Conservation (phyloP, 2,329 filamentous ascomycete species). For the Fusarium setosum region DNA sequence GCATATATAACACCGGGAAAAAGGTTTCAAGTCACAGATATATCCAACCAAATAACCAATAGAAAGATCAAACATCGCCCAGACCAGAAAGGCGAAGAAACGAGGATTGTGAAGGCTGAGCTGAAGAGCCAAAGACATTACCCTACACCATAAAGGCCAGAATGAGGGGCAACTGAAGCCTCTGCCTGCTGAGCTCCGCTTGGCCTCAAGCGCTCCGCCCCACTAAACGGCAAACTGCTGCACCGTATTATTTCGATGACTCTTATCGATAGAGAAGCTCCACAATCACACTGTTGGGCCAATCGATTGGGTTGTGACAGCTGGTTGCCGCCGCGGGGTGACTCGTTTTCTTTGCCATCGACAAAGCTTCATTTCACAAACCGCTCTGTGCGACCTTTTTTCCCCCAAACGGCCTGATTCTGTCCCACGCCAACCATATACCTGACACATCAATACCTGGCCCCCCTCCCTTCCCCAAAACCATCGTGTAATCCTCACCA, state of each 20-base stretch:
- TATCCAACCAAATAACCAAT: too few relatives aligned
- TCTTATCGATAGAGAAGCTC: slow-evolving; percentile 19
- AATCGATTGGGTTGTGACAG: slow-evolving; percentile 18
- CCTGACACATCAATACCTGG: too few relatives aligned
- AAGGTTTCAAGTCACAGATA: too few relatives aligned
- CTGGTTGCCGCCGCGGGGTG: slow-evolving; percentile 23
- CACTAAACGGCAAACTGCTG: background rate
- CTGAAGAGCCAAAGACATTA: background rate
- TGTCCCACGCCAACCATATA: background rate
- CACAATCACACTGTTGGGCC: slow-evolving; percentile 5
- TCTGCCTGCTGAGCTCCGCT: slow-evolving; percentile 2
- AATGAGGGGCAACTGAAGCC: slow-evolving; percentile 1
- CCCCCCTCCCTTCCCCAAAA: too few relatives aligned
- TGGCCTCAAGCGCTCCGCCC: slow-evolving; percentile 2
- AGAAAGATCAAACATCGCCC: too few relatives aligned
- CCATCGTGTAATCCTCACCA: slow-evolving; percentile 3
- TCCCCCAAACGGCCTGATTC: background rate
- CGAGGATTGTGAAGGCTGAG: background rate
- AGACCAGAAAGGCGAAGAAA: too few relatives aligned
- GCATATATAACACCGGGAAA: too few relatives aligned
- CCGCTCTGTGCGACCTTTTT: background rate
- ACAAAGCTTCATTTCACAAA: slow-evolving; percentile 1
- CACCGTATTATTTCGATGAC: slow-evolving; percentile 20
- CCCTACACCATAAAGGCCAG: slow-evolving; percentile 18
- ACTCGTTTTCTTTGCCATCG: slow-evolving; percentile 33